Evolutionary conservation across 2,329 filamentous ascomycete genomes (phyloP).

Genomic region (Coniochaeta prunicola): DNA sequence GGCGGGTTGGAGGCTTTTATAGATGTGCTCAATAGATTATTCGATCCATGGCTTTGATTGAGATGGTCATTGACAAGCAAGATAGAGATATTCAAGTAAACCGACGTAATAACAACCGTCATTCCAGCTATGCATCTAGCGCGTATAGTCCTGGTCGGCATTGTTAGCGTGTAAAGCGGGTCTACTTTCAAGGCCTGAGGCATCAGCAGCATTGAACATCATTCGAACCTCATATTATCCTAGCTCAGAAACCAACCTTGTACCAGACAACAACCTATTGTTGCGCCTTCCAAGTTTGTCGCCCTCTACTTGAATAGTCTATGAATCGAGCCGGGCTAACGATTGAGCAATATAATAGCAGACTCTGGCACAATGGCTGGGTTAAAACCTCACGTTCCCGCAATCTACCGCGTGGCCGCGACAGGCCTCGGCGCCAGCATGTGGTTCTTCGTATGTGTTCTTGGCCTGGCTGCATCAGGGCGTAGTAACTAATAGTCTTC

Average conservation of each 20-base stretch:
- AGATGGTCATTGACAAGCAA: not conserved
- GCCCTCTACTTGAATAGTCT: not conserved
- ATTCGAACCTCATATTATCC: conserved; percentile 4
- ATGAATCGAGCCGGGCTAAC: not conserved
- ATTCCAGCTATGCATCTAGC: not conserved
- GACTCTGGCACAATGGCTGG: conserved; percentile 25
- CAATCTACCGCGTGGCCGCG: conserved; percentile 75
- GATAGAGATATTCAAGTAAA: not conserved
- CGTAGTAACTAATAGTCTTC: not conserved
- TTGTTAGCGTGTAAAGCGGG: conserved; percentile 1
- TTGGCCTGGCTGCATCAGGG: conserved; percentile 5
- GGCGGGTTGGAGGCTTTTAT: conserved; percentile 6
- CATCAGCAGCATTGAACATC: conserved; percentile 4
- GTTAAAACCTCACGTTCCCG: conserved; percentile 37
- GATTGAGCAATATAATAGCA: conserved; percentile 6
- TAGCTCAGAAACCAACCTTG: not conserved
- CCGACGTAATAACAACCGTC: not conserved
- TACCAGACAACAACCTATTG: conserved; percentile 4
- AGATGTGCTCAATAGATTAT: not conserved
- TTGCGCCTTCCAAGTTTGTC: not conserved
- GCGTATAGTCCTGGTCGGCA: not conserved
- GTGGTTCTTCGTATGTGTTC: conserved; percentile 88
- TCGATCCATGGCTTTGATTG: conserved; percentile 1
- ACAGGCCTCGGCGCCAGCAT: conserved; percentile 89
- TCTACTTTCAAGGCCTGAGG: conserved; percentile 3